Evolutionary conservation across 1,139 yeast genomes (phyloP).

Genomic region (Blastobotrys ciferrii): DNA sequence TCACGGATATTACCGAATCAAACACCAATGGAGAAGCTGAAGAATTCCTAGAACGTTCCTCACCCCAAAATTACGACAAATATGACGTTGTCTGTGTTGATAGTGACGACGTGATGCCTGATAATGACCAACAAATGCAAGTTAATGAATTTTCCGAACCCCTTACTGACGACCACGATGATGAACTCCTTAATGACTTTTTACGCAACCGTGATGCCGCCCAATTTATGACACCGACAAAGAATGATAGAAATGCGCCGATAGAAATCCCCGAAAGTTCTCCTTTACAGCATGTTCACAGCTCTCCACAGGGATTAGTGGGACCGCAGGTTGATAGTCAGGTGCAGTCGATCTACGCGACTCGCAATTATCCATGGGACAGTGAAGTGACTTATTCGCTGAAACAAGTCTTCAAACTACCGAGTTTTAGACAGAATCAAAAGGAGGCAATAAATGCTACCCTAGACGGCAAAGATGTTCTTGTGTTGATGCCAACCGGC

Average conservation of each 20-base stretch:
- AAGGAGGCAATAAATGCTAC: slow-evolving; percentile 83
- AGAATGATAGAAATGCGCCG: background rate
- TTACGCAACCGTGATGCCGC: slow-evolving; percentile 1
- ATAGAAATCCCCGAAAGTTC: slow-evolving; percentile 8
- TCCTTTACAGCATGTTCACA: slow-evolving; percentile 1
- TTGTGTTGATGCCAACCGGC: slow-evolving; percentile 98
- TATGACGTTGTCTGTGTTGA: slow-evolving; percentile 5
- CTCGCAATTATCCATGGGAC: slow-evolving; percentile 51
- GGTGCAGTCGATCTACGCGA: background rate
- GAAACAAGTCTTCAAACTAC: slow-evolving; percentile 58
- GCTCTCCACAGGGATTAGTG: slow-evolving; percentile 10
- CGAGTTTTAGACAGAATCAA: slow-evolving; percentile 78
- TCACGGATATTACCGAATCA: background rate
- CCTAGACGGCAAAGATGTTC: slow-evolving; percentile 77
- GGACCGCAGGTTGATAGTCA: slow-evolving; percentile 8
- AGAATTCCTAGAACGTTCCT: background rate
- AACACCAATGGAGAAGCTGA: background rate
- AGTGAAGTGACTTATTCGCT: slow-evolving; percentile 62
- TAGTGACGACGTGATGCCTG: slow-evolving; percentile 7
- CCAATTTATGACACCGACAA: slow-evolving; percentile 6
- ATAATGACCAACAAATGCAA: slow-evolving; percentile 4
- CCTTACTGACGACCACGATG: slow-evolving; percentile 8
- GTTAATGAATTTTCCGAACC: slow-evolving; percentile 9
- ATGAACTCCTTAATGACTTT: slow-evolving; percentile 7
- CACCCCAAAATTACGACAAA: background rate